These are phyloP conservation scores for Begonia loranthoides DNA, from an alignment of 306 rosid species.

Conservation along the genomic window DNA sequence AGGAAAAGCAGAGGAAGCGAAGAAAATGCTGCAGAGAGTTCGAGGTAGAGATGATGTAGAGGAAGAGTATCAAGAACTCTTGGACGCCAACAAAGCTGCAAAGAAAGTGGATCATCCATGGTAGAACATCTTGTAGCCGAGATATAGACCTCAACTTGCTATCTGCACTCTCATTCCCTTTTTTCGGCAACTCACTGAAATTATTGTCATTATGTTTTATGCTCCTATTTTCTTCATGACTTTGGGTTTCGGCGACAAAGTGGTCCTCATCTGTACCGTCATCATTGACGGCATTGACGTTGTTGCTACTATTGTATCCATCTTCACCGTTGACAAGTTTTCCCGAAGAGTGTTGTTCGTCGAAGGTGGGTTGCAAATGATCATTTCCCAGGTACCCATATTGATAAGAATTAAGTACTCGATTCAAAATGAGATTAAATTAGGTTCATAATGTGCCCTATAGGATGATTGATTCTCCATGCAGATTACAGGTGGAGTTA, in stretches of 20 bases:
- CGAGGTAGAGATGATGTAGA: constrained; percentile 7
- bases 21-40: constrained; percentile 5
- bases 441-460: not conserved
- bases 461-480: too few relatives aligned
- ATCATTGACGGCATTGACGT: constrained; percentile 8
- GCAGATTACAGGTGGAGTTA: constrained; percentile 13
- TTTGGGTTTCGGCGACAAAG: constrained; percentile 9
- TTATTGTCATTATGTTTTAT: constrained; percentile 10
- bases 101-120: constrained; percentile 7
- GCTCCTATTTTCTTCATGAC: constrained; percentile 9
- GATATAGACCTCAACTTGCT: constrained; percentile 10
- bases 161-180: constrained; percentile 6
- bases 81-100: constrained; percentile 6
- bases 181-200: constrained; percentile 9
- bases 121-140: constrained; percentile 4
- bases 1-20: constrained; percentile 9
- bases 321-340: constrained; percentile 9
- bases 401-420: too few relatives aligned
- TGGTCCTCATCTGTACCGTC: constrained; percentile 5
- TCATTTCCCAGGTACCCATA: constrained; percentile 1
- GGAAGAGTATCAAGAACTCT: constrained; percentile 3
- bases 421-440: too few relatives aligned
- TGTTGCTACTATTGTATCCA: constrained; percentile 5
- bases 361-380: constrained; percentile 10
- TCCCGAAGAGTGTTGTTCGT: constrained; percentile 10